These are phyloP conservation scores for Plasmodium berghei DNA, from an alignment of 169 alveolate genomes.

Conservation along the genomic window DNA sequence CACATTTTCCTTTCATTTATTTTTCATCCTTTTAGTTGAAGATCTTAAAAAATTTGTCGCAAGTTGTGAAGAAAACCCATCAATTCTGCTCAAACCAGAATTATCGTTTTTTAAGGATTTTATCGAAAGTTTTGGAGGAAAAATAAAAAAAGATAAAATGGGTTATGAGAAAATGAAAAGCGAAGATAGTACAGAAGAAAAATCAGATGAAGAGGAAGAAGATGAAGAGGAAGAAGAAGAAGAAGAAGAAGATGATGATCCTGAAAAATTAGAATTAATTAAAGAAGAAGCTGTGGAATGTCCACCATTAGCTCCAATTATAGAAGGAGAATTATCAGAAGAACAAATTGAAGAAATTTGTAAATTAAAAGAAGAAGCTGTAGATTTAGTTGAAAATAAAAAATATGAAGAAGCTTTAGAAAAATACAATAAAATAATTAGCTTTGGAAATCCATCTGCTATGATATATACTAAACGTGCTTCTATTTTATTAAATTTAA, in stretches of 20 bases:
- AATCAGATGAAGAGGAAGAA: conserved; percentile 71
- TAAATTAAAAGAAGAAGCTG: conserved; percentile 82
- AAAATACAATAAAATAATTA: conserved; percentile 77
- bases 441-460: conserved; percentile 84
- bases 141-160: conserved; percentile 48
- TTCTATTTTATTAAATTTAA: conserved; percentile 78
- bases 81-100: conserved; percentile 80
- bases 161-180: conserved; percentile 42
- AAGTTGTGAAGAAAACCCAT: conserved; percentile 76
- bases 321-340: conserved; percentile 82
- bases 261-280: conserved; percentile 38
- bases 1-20: not conserved
- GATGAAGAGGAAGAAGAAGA: conserved; percentile 73
- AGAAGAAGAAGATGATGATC: conserved; percentile 26
- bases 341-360: conserved; percentile 78
- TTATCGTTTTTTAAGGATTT: conserved; percentile 80
- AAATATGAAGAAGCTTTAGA: conserved; percentile 76
- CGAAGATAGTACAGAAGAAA: conserved; percentile 64
- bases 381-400: conserved; percentile 65
- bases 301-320: conserved; percentile 82
- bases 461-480: conserved; percentile 85
- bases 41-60: conserved; percentile 83
- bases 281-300: conserved; percentile 78
- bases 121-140: conserved; percentile 80
- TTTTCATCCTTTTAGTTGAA: conserved; percentile 68